Evolutionary conservation across 2,329 filamentous ascomycete genomes (phyloP), one percentile per base, ranked within the genome.

Genomic region (Lecanicillium sp.): DNA sequence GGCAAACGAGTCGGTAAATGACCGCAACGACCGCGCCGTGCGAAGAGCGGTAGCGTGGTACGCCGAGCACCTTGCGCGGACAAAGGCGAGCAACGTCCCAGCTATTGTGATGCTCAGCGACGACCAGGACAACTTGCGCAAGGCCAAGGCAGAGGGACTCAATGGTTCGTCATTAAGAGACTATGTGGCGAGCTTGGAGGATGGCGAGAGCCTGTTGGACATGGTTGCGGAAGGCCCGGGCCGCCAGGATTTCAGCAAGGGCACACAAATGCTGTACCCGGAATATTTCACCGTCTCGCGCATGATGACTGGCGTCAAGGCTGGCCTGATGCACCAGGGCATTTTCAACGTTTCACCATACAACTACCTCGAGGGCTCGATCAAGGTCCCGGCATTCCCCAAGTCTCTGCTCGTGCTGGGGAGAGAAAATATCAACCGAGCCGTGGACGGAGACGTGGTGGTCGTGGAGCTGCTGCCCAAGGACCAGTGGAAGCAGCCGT

Each of bases 261-360:
- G 74, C 2, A 66, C 60, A 14, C 74, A 84, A 54, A 74, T 87
- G 42, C 72, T 97, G 38, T 98, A 97, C 52, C 80, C 87, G 0
- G 92, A 97, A 55, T 89, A 97, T 57, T 85, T 81, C 50, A 86
- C 83, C 8, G 71, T 92, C 58, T 96, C 90, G 5, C 94, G 83
- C 61, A 84, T 97, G 77, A 87, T 89, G 76, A 98, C 92, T 5
- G 90, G 89, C 1, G 74, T 96, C 40, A 94, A 94, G 66, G 80
- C 79, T 37, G 88, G 89, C 4, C 79, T 87, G 39, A 68, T 98
- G 51, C 92, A 98, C 58, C 90, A 98, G 62, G 92, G 92, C 6
- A 81, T 86, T 17, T 98, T 96, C 68, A 95, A 89, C 55, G 87
- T 97, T 19, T 97, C 92, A 7, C 87, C 87, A 1, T 98, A 97